A percentile compares a stretch with the other conserved stretches of the same genome.
These are phyloP conservation scores for Ballota nigra DNA, from an alignment of 257 asterid genomes.

Conservation along the genomic window DNA sequence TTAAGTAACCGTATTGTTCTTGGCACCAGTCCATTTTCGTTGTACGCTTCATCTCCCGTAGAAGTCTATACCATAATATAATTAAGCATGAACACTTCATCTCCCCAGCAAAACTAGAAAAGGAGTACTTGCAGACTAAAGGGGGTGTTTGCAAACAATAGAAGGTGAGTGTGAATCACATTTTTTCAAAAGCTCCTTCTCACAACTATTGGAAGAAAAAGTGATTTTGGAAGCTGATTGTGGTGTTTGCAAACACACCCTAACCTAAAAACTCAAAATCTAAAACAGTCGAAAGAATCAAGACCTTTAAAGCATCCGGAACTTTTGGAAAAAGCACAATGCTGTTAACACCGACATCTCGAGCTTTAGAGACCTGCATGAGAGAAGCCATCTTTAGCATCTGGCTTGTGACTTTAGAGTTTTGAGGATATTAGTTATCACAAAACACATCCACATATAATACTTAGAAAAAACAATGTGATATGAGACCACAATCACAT, in stretches of 20 bases:
- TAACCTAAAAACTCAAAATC: constrained; percentile 4
- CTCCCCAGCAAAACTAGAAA: not conserved
- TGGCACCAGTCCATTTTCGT: constrained; percentile 85
- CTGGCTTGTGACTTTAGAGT: too few relatives aligned
- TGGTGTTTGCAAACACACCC: too few relatives aligned
- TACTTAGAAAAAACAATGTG: too few relatives aligned
- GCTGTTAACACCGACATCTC: constrained; percentile 97
- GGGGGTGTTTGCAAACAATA: too few relatives aligned
- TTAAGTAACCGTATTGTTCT: constrained; percentile 84
- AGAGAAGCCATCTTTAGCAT: constrained; percentile 19
- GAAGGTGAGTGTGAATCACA: too few relatives aligned
- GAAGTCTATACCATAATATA: constrained; percentile 45
- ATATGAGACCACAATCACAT: too few relatives aligned
- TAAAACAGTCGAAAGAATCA: not conserved
- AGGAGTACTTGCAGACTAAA: not conserved
- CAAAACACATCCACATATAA: not conserved
- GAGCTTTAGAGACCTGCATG: constrained; percentile 79
- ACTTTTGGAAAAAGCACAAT: constrained; percentile 95
- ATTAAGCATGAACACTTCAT: constrained; percentile 8
- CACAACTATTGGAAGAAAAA: too few relatives aligned
- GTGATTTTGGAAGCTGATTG: too few relatives aligned
- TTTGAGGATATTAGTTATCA: too few relatives aligned
- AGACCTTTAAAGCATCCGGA: constrained; percentile 95
- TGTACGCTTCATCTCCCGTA: constrained; percentile 93
- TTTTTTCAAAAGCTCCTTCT: too few relatives aligned